Percentiles rank a stretch among this genome's conserved stretches.
Conservation (phyloP, 768 basidiomycete genomes). For the Inosperma sp. region DNA sequence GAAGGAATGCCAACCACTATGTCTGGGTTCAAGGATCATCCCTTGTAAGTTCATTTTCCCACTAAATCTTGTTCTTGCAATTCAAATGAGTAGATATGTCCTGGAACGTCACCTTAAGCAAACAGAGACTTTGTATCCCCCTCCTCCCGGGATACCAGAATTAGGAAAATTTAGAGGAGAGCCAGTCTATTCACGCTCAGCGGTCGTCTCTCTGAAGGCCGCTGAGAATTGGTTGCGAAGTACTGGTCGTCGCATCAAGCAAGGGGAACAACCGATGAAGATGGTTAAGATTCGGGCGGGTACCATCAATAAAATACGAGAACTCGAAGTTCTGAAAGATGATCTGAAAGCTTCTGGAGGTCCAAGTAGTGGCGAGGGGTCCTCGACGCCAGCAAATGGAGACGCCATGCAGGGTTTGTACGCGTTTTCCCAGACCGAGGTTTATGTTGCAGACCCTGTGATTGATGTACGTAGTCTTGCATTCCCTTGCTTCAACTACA, state of each 20-base stretch:
- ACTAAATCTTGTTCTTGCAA: neutral
- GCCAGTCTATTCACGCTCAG: slow-evolving; percentile 80
- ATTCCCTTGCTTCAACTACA: neutral
- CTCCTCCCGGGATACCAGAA: slow-evolving; percentile 55
- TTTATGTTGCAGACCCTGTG: slow-evolving; percentile 75
- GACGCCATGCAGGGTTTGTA: slow-evolving; percentile 87
- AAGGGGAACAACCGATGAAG: slow-evolving; percentile 83
- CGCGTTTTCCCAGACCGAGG: slow-evolving; percentile 76
- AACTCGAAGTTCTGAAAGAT: slow-evolving; percentile 47
- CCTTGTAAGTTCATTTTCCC: slow-evolving; percentile 51
- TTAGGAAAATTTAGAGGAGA: slow-evolving; percentile 92
- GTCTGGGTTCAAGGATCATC: slow-evolving; percentile 93
- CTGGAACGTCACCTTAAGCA: slow-evolving; percentile 84
- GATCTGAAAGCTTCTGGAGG: slow-evolving; percentile 39
- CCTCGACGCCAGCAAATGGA: slow-evolving; percentile 18
- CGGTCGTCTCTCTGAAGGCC: slow-evolving; percentile 83
- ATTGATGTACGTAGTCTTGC: slow-evolving; percentile 66
- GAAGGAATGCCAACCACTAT: slow-evolving; percentile 94
- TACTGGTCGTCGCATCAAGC: slow-evolving; percentile 65
- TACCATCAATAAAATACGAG: slow-evolving; percentile 74
- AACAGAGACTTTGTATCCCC: slow-evolving; percentile 79
- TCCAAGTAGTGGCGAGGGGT: slow-evolving; percentile 29
- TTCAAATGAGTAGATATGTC: slow-evolving; percentile 40
- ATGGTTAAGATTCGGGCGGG: slow-evolving; percentile 80
- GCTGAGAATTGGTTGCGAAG: slow-evolving; percentile 93